Percentiles rank a stretch among this genome's conserved stretches.
phyloP scores from a whole-genome alignment of 257 asterid species.

The Handroanthus guayacan region DNA sequence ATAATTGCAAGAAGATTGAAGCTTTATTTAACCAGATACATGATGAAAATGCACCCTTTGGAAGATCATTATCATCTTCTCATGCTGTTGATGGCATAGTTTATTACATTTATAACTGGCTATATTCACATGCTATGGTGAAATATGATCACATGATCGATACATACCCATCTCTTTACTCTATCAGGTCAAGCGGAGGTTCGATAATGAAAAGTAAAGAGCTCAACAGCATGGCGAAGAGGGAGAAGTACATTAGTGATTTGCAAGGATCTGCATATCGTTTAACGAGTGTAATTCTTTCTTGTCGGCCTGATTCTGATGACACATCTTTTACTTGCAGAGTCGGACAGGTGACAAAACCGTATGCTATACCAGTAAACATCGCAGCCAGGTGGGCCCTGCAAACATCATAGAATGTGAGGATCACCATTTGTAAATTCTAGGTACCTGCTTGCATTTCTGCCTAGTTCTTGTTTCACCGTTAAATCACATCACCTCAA shows the following conservation, averaged over 20 bases:
- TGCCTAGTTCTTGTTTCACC: too few relatives aligned
- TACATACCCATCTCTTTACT: constrained; percentile 12
- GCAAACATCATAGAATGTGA: constrained; percentile 28
- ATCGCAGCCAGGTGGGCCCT: constrained; percentile 83
- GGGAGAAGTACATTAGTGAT: constrained; percentile 64
- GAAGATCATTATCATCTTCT: constrained; percentile 18
- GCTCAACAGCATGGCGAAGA: constrained; percentile 56
- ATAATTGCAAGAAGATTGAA: neutral
- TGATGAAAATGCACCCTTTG: neutral
- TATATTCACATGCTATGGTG: constrained; percentile 17
- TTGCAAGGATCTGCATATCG: constrained; percentile 67
- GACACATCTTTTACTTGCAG: constrained; percentile 64
- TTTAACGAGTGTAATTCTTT: constrained; percentile 57
- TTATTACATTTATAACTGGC: neutral
- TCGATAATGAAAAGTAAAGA: constrained; percentile 60
- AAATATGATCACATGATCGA: neutral
- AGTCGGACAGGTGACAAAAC: constrained; percentile 60
- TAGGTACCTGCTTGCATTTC: neutral
- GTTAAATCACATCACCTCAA: too few relatives aligned
- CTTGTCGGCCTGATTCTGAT: constrained; percentile 50
- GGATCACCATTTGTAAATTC: neutral
- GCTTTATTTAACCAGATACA: neutral
- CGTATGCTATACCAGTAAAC: constrained; percentile 69
- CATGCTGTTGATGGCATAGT: constrained; percentile 12
- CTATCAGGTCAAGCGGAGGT: constrained; percentile 62